These are phyloP conservation scores for Exophiala viscosa DNA, from an alignment of 2,329 filamentous ascomycete species.

Conservation along the genomic window DNA sequence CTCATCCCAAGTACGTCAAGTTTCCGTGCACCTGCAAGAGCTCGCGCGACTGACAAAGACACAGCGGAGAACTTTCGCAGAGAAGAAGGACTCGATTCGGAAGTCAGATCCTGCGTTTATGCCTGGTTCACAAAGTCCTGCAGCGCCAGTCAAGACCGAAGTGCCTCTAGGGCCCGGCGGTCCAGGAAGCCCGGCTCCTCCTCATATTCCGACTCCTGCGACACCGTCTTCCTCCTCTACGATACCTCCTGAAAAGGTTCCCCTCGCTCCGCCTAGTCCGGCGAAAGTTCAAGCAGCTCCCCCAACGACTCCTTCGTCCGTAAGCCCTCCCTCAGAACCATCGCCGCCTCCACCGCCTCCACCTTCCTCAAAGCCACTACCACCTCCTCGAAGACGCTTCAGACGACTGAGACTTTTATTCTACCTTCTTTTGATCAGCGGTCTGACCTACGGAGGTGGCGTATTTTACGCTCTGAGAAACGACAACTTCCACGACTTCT, in stretches of 20 bases:
- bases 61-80: conserved; percentile 26
- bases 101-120: conserved; percentile 27
- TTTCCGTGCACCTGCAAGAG: conserved; percentile 1
- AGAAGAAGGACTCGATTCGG: conserved; percentile 23
- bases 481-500: conserved; percentile 99
- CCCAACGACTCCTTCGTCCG: conserved; percentile 33
- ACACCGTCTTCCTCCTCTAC: conserved; percentile 42
- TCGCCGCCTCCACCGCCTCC: conserved; percentile 33
- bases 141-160: conserved; percentile 21
- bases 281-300: conserved; percentile 36
- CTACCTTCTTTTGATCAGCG: conserved; percentile 71
- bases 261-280: conserved; percentile 42
- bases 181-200: conserved; percentile 23
- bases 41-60: conserved; percentile 15
- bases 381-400: conserved; percentile 57
- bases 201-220: conserved; percentile 29
- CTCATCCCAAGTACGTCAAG: conserved; percentile 19
- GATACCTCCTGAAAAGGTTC: conserved; percentile 48
- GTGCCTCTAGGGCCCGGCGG: conserved; percentile 24
- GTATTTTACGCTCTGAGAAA: conserved; percentile 90
- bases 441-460: conserved; percentile 77
- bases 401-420: conserved; percentile 72
- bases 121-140: conserved; percentile 13
- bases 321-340: conserved; percentile 24
- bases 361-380: conserved; percentile 37